Evolutionary conservation across 1,139 yeast species (phyloP), one percentile per base, ranked within the genome.

Genomic region (Hanseniaspora gamundiae): DNA sequence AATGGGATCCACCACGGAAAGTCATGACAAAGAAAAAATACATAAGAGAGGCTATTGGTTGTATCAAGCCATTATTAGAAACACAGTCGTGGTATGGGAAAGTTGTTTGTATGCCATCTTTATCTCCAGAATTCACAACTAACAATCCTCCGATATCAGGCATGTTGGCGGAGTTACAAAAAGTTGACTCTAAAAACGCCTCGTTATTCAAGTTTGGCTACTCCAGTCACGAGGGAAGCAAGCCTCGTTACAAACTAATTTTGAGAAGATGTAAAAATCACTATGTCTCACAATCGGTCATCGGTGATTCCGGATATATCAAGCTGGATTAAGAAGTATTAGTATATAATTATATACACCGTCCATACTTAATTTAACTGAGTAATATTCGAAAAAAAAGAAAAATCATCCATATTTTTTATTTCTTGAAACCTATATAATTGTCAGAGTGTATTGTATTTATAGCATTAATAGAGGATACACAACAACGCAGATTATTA

Each of bases 71-170:
- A 6, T 62, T 77, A 42, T 63, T 70, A 2, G 65, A 66, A 50
- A 77, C 74, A 42, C 78, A 74, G 38, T 54, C 68, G 9, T 77
- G 82, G 81, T 64, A 72, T 24, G 73, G 74, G 22, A 71, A 68
- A 50, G 56, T 65, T 8, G 53, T 74, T 14, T 73, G 73, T 28
- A 67, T 69, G 44, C 73, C 77, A 1, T 58, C 72, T 5, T 44
- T 40, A 24, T 53, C 58, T 9, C 64, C 64, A 10, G 33, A 41
- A 1, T 57, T 47, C 41, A 48, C 51, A 22, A 59, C 64, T 1
- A 55, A 52, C 39, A 53, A 55, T 39, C 41, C 48, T 28, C 60
- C 62, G 1, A 50, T 54, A 3, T 46, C 50, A 4, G 47, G 51
- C 13, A 29, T 44, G 2, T 20, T 40, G 33, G 42, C 38, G 9